phyloP scores from a whole-genome alignment of 2,329 filamentous ascomycete species.

The Madurella fahalii region DNA sequence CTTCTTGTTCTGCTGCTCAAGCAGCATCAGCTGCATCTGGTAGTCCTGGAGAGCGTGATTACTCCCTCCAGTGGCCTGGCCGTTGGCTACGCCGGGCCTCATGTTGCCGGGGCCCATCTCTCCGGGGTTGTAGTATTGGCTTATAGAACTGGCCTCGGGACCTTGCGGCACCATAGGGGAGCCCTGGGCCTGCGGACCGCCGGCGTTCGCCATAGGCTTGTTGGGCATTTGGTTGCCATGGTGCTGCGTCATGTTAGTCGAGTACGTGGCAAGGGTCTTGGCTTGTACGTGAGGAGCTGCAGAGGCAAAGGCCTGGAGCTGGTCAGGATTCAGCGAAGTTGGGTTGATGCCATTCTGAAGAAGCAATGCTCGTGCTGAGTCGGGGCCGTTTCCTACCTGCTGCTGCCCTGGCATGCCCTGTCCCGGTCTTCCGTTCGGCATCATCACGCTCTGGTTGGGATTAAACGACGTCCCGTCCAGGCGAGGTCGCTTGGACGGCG shows the following conservation, averaged over 20 bases:
- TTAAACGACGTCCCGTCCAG: constrained; percentile 73
- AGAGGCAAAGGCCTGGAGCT: constrained; percentile 65
- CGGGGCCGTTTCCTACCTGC: constrained; percentile 55
- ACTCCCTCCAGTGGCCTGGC: constrained; percentile 51
- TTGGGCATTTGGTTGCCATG: constrained; percentile 76
- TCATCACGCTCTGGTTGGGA: constrained; percentile 65
- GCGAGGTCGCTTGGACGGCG: constrained; percentile 84
- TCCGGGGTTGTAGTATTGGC: constrained; percentile 58
- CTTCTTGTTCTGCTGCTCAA: constrained; percentile 87
- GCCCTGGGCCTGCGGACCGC: constrained; percentile 68
- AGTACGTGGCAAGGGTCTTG: constrained; percentile 85
- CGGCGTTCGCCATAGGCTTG: constrained; percentile 72
- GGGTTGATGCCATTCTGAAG: constrained; percentile 71
- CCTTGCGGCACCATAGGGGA: constrained; percentile 78
- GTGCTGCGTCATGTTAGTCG: constrained; percentile 77
- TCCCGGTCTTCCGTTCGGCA: constrained; percentile 67
- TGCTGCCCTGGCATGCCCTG: constrained; percentile 70
- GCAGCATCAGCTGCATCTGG: constrained; percentile 83
- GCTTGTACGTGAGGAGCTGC: constrained; percentile 59
- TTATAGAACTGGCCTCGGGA: constrained; percentile 57
- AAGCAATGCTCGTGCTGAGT: constrained; percentile 56
- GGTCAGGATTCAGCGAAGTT: constrained; percentile 66
- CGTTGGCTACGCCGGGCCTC: constrained; percentile 48
- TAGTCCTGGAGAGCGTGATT: constrained; percentile 84
- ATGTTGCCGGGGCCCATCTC: constrained; percentile 59